Conservation (phyloP, 2,329 filamentous ascomycete species). For the Myriosclerotinia scirpicola region DNA sequence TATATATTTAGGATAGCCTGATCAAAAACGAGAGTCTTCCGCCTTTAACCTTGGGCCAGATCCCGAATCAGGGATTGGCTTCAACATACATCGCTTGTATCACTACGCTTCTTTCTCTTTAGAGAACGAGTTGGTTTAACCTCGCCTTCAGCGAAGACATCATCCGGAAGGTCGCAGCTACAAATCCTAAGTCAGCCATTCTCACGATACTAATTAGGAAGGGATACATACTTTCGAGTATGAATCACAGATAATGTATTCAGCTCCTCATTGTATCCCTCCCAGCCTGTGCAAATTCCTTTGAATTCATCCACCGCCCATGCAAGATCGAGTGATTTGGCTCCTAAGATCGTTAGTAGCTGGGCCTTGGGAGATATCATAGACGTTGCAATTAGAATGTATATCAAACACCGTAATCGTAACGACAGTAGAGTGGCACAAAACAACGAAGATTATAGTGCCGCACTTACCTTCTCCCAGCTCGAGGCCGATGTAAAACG, state of each 20-base stretch:
- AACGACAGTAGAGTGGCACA: constrained; percentile 1
- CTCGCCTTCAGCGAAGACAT: constrained; percentile 84
- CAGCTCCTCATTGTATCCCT: constrained; percentile 71
- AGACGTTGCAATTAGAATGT: constrained; percentile 7
- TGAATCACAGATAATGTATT: constrained; percentile 73
- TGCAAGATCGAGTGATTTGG: constrained; percentile 74
- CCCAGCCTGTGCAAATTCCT: constrained; percentile 72
- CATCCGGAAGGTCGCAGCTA: constrained; percentile 84
- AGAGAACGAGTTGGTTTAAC: constrained; percentile 53
- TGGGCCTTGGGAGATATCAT: constrained; percentile 27
- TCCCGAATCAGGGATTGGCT: constrained; percentile 21
- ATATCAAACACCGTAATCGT: background rate
- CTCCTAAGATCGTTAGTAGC: constrained; percentile 50
- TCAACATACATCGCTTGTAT: constrained; percentile 37
- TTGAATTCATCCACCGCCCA: constrained; percentile 86
- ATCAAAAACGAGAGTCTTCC: constrained; percentile 21
- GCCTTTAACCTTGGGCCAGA: constrained; percentile 24
- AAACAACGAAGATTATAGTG: background rate
- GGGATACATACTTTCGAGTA: constrained; percentile 71
- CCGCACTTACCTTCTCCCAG: constrained; percentile 64
- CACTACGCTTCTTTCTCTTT: constrained; percentile 40
- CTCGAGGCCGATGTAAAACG: constrained; percentile 90
- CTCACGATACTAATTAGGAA: background rate
- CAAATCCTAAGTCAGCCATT: constrained; percentile 32
- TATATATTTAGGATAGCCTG: constrained; percentile 11